Base-by-base conservation (phyloP, 495 filamentous ascomycete species). In the Neurospora terricola region DNA sequence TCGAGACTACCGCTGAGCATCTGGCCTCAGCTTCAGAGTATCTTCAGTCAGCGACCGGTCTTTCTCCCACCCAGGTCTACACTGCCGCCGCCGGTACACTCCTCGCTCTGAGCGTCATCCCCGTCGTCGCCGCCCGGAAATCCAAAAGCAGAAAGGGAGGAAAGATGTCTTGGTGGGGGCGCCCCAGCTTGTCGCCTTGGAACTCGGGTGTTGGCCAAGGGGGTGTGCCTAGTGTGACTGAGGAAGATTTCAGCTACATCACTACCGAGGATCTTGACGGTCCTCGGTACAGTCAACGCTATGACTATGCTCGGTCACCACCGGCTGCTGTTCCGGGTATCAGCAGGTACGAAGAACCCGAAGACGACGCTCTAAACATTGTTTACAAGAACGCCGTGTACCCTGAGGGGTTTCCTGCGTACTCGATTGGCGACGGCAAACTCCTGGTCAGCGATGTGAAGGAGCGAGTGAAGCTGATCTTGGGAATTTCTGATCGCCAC, bases 221-320 rank as follows among this genome's bases (percentile, higher is more conserved):
- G 21, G 81, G 79, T 72, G 79, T 82, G 23, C 89, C 90, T 10
- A 83, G 90, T 73, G 90, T 96, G 74, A 91, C 87, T 78, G 92
- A 94, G 70, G 87, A 87, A 12, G 92, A 95, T 78, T 97, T 90
- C 81, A 89, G 87, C 77, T 97, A 97, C 83, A 91, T 96, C 79
- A 91, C 90, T 11, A 87, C 89, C 10, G 89, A 90, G 70, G 91
- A 94, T 73, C 83, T 91, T 69, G 74, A 77, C 54, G 48, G 71
- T 70, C 84, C 79, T 38, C 79, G 83, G 42, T 66, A 66, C 54
- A 66, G 14, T 66, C 54, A 34, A 34, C 54, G 54, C 14, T 66
- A 66, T 66, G 54, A 66, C 54, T 66, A 66, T 36, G 34, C 12
- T 34, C 54, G 54, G 14, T 66, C 54, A 34, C 74, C 77, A 12